phyloP scores from a whole-genome alignment of 2,329 filamentous ascomycete species.

The Fusarium falciforme region DNA sequence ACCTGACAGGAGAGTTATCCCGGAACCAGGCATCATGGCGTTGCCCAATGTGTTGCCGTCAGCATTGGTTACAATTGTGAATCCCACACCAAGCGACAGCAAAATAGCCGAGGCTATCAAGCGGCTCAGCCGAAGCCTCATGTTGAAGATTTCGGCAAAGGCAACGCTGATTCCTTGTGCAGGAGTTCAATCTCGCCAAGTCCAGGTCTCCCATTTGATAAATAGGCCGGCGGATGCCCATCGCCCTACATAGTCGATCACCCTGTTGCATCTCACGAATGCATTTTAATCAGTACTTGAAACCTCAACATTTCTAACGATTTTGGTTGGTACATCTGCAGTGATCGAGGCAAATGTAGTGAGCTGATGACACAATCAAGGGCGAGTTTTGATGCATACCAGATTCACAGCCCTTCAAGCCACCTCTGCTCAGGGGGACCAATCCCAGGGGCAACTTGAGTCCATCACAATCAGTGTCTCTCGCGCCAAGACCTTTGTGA shows the following conservation, averaged over 20 bases:
- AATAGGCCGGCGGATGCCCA: neutral
- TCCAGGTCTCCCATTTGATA: neutral
- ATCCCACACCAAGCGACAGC: neutral
- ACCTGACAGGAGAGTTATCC: neutral
- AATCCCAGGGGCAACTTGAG: neutral
- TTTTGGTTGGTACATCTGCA: neutral
- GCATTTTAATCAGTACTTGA: neutral
- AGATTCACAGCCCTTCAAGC: neutral
- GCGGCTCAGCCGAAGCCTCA: neutral
- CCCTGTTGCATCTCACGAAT: neutral
- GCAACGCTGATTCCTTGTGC: neutral
- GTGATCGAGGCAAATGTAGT: neutral
- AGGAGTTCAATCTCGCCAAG: neutral
- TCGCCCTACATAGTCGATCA: neutral
- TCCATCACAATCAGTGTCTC: neutral
- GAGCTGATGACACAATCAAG: neutral
- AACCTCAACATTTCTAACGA: neutral
- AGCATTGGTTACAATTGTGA: neutral
- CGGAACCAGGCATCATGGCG: conserved; percentile 4
- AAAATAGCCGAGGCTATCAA: neutral
- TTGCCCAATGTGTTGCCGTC: neutral
- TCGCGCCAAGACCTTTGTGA: neutral
- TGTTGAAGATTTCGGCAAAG: neutral
- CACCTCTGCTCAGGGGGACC: neutral
- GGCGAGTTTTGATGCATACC: neutral